Base-by-base conservation (phyloP, 139 green algal species). In the Tetraselmis striata region DNA sequence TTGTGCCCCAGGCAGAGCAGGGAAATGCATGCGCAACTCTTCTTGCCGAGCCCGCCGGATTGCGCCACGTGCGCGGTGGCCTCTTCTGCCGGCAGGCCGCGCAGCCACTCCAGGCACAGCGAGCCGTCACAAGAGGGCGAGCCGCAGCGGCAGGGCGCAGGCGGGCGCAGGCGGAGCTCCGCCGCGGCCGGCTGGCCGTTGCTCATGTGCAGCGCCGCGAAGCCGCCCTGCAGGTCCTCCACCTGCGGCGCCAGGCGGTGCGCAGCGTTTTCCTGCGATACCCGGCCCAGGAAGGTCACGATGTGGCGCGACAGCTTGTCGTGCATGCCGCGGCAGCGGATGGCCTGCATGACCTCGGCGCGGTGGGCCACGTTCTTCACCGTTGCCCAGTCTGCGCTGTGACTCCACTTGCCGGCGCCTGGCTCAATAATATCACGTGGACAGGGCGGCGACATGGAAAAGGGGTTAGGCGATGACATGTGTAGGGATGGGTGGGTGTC, bases 81-180 rank as follows among this genome's bases (percentile, higher is more conserved):
- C 32, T 90, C 86, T 2, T 92, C 87, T 23, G 83, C 77, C 0
- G 76, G 29, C 1, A 84, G 81, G 1, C 85, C 74, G 23, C 90
- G 88, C 80, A 96, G 76, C 88, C 91, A 95, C 83, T 96, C 93
- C 75, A 95, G 84, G 0, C 83, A 92, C 59, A 95, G 80, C 31
- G 75, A 67, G 18, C 45, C 45, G 45, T 77, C 74, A 28, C 45
- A 67, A 25, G 45, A 25, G 45, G 45, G 11, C 45, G 45, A 67
- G 45, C 45, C 45, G 18, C 45, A 67, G 45, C 18, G 45, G 45
- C 45, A 67, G 45, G 5, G 11, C 5, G 45, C 45, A 5, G 18
- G 18, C 18, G 45, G 11, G 45, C 45, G 45, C 11, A 5, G 45
- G 11, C 45, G 18, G 5, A 5, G 11, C 5, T 5, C 18, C 11